Conservation (phyloP, 1,139 yeast species). For the Geotrichum armillariae region DNA sequence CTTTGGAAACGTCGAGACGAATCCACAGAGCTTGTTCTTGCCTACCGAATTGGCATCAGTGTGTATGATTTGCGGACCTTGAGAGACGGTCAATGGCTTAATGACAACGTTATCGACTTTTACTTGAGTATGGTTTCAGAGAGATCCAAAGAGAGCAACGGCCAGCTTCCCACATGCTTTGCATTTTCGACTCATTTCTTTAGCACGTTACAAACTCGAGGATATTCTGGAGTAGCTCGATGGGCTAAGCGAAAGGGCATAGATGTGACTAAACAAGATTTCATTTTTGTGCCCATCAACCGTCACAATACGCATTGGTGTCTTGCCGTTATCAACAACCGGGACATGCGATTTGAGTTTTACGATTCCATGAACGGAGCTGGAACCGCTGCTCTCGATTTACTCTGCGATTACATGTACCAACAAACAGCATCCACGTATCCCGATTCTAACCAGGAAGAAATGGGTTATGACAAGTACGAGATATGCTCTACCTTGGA, state of each 20-base stretch:
- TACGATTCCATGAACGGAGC: conserved; percentile 76
- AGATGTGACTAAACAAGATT: conserved; percentile 61
- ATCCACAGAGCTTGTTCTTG: conserved; percentile 44
- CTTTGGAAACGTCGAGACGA: conserved; percentile 42
- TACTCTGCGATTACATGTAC: conserved; percentile 50
- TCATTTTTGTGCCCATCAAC: conserved; percentile 81
- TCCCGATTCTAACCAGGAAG: conserved; percentile 42
- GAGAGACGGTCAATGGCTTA: conserved; percentile 75
- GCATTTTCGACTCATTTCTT: conserved; percentile 89
- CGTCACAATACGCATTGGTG: conserved; percentile 91
- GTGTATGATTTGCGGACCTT: conserved; percentile 71
- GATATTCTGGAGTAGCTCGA: conserved; percentile 77
- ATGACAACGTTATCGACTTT: conserved; percentile 86
- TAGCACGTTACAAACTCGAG: conserved; percentile 61
- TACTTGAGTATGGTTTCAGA: conserved; percentile 63
- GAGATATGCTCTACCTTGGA: conserved; percentile 39
- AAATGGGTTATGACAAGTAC: conserved; percentile 30
- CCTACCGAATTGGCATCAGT: conserved; percentile 57
- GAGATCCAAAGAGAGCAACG: conserved; percentile 36
- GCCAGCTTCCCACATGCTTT: conserved; percentile 47
- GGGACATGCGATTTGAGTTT: conserved; percentile 57
- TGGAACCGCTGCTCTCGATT: conserved; percentile 49
- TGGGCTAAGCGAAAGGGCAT: conserved; percentile 89
- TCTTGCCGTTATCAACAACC: conserved; percentile 72
- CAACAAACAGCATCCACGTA: conserved; percentile 39